Evolutionary conservation across 345 rosid species (phyloP), one percentile per base, ranked within the genome.

Genomic region (Citrus hindsii): DNA sequence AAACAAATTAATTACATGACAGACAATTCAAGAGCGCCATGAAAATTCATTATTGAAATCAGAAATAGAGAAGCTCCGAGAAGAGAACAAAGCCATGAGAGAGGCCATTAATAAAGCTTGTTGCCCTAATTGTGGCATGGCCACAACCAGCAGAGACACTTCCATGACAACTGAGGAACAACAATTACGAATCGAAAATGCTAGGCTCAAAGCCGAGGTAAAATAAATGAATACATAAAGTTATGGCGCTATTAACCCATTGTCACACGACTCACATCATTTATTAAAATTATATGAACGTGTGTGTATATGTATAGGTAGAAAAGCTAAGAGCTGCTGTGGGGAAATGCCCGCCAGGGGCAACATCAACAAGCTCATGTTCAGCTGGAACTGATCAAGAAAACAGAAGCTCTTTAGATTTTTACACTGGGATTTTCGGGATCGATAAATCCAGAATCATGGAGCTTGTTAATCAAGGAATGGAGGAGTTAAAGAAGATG

Each of bases 1-100:
- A 51, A 19, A 33, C 10, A 24, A 24, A 21, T n/a, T 67, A 4
- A 12, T 1, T 40, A 18, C 9, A 33, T 48, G 27, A 18, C 83
- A 95, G 99, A 93, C 99, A 22, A 90, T 94, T 77, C 99, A 96
- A 82, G 99, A 96, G 80, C 90, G 99, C 55, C 99, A 96, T 79
- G 99, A 96, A 78, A 96, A 94, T 62, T 92, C 98, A 2, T 77
- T 96, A 73, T 80, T 94, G 81, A 96, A 92, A 79, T 74, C 90
- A 1, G 98, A 96, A 82, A 84, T 96, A 85, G 99, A 96, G 63
- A 96, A 90, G 78, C 91, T 94, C 16, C 78, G 93, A 68, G 98
- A 96, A 0, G 98, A 96, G 69, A 96, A 92, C 79, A 94, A 92
- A 78, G 86, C 89, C 33, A 89, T 96, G 97, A 92, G 99, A 53